phyloP scores from a whole-genome alignment of 495 filamentous ascomycete species.

The Mycothermus thermophilus region DNA sequence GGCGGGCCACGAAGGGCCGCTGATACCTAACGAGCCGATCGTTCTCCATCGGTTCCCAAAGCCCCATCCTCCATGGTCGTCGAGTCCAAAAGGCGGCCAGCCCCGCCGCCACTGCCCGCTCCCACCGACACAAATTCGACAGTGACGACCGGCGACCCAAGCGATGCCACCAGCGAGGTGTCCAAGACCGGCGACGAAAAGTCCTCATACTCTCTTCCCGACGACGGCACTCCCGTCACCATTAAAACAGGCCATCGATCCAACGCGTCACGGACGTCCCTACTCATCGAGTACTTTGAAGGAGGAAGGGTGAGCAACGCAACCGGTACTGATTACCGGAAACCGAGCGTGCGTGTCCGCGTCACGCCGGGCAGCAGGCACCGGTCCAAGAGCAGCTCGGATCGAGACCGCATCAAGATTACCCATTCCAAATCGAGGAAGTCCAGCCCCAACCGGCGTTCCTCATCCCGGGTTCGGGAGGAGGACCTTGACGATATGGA shows the following conservation, averaged over 20 bases:
- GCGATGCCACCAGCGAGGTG: slow-evolving; percentile 57
- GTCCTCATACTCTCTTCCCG: slow-evolving; percentile 73
- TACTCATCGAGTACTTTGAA: slow-evolving; percentile 97
- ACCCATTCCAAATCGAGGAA: slow-evolving; percentile 54
- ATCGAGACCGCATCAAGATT: slow-evolving; percentile 53
- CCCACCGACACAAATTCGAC: slow-evolving; percentile 67
- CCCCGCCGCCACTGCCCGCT: slow-evolving; percentile 55
- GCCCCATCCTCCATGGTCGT: slow-evolving; percentile 48
- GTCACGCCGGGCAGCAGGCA: slow-evolving; percentile 61
- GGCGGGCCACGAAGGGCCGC: slow-evolving; percentile 10
- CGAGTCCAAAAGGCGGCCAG: slow-evolving; percentile 41
- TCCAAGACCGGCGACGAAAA: slow-evolving; percentile 60
- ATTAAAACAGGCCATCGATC: slow-evolving; percentile 60
- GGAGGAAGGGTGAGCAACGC: slow-evolving; percentile 49
- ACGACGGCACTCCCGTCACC: slow-evolving; percentile 88
- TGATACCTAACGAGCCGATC: slow-evolving; percentile 12
- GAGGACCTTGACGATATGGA: slow-evolving; percentile 41
- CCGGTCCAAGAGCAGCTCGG: slow-evolving; percentile 40
- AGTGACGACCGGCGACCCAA: slow-evolving; percentile 30
- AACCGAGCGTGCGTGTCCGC: slow-evolving; percentile 89
- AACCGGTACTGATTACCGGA: slow-evolving; percentile 38
- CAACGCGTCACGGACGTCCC: slow-evolving; percentile 69
- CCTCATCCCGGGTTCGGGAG: slow-evolving; percentile 44
- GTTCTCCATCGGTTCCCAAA: slow-evolving; percentile 8
- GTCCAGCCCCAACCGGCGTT: slow-evolving; percentile 41